Percentiles rank a stretch among this genome's conserved stretches.
These are phyloP conservation scores for Tagetes patula DNA, from an alignment of 129 eudicot genomes.

Conservation along the genomic window DNA sequence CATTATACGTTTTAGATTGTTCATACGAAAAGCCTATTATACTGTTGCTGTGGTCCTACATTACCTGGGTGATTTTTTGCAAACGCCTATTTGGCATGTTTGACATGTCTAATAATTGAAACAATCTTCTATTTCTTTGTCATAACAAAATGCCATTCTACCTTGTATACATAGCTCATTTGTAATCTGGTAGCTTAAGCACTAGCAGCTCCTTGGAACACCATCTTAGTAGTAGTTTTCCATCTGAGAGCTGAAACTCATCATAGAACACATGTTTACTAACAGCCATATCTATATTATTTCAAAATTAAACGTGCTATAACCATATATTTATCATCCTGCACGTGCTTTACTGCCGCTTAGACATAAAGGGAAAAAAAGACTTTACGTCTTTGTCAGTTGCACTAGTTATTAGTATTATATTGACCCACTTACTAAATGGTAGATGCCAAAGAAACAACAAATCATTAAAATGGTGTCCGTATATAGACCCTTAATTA, in stretches of 20 bases:
- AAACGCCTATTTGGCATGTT: background rate
- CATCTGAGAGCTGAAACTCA: background rate
- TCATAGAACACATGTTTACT: background rate
- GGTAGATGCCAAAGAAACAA: background rate
- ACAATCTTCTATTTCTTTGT: background rate
- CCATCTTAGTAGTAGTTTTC: background rate
- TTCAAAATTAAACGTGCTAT: background rate
- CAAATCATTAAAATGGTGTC: background rate
- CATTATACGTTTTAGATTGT: background rate
- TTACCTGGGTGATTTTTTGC: background rate
- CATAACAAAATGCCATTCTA: background rate
- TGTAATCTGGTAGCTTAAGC: conserved; percentile 11
- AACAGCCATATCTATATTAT: background rate
- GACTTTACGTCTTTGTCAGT: background rate
- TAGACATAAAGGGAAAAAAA: background rate
- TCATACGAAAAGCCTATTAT: background rate
- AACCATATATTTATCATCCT: background rate
- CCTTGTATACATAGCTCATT: background rate
- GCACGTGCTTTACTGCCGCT: background rate
- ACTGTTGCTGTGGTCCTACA: background rate
- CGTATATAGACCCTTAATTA: background rate
- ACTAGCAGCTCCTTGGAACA: background rate
- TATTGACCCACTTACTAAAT: background rate
- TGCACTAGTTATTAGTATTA: background rate
- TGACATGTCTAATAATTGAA: background rate